These are phyloP conservation scores for Mortierella sp. DNA, from an alignment of 371 early-diverging fungal genomes.

Conservation along the genomic window DNA sequence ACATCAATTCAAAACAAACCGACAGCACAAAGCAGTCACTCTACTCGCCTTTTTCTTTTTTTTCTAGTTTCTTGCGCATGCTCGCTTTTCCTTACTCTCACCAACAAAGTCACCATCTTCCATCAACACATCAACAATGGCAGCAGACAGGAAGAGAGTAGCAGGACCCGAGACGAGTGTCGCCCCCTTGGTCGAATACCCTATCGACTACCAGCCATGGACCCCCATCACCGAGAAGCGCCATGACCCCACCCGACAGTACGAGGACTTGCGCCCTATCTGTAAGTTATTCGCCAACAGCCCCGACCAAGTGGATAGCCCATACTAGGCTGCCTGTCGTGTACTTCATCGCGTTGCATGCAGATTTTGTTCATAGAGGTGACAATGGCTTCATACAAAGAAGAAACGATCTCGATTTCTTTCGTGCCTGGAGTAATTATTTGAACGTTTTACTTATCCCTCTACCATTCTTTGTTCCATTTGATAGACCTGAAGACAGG, in stretches of 20 bases:
- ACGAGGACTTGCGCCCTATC: constrained; percentile 74
- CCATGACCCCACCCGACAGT: constrained; percentile 61
- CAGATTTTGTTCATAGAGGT: too few species aligned
- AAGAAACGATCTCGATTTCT: too few species aligned
- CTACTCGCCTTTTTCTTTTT: not conserved
- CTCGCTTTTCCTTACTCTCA: not conserved
- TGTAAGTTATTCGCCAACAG: constrained; percentile 60
- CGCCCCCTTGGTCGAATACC: constrained; percentile 69
- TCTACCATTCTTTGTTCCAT: not conserved
- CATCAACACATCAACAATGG: not conserved
- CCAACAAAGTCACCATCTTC: not conserved
- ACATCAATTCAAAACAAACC: constrained; percentile 7
- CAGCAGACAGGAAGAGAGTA: constrained; percentile 78
- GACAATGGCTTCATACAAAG: too few species aligned
- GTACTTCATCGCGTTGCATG: too few species aligned
- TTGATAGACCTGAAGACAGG: constrained; percentile 83
- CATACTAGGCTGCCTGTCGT: too few species aligned
- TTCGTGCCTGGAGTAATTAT: too few species aligned
- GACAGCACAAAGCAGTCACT: constrained; percentile 8
- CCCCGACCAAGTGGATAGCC: too few species aligned
- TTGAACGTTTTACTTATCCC: not conserved
- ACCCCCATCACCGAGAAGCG: constrained; percentile 34
- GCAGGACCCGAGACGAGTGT: constrained; percentile 83
- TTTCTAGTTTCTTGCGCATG: not conserved
- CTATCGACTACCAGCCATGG: constrained; percentile 51